These are phyloP conservation scores for Tulasnella sp. DNA, from an alignment of 768 basidiomycete genomes.

Conservation along the genomic window DNA sequence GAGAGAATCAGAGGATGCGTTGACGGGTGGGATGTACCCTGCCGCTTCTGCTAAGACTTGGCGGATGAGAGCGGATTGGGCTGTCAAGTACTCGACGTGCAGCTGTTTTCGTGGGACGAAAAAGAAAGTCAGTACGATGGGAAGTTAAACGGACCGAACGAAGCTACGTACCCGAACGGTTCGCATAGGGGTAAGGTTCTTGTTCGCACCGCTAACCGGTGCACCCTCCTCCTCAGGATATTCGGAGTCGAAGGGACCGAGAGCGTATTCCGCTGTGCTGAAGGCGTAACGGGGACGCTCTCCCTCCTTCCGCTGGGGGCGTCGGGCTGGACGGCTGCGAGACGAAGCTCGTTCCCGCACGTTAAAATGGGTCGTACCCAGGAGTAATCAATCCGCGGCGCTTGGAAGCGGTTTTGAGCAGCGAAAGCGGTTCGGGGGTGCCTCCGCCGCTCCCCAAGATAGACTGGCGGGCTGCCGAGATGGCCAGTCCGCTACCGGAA, in stretches of 20 bases:
- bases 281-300: not conserved
- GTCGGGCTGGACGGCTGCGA: not conserved
- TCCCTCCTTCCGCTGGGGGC: not conserved
- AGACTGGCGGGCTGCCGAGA: not conserved
- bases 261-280: not conserved
- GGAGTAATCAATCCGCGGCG: conserved; percentile 12
- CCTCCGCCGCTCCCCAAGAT: not conserved
- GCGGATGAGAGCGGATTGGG: conserved; percentile 65
- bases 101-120: conserved; percentile 42
- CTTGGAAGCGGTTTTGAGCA: not conserved
- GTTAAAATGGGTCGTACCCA: conserved; percentile 14
- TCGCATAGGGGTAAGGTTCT: conserved; percentile 26
- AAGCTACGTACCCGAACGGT: conserved; percentile 51
- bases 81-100: conserved; percentile 74
- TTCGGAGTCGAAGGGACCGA: conserved; percentile 28
- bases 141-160: not conserved
- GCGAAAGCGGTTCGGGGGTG: not conserved
- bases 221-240: conserved; percentile 10
- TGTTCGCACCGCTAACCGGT: conserved; percentile 5
- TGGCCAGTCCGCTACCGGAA: not conserved
- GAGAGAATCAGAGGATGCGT: conserved; percentile 22
- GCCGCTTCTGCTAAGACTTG: conserved; percentile 14
- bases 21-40: conserved; percentile 21
- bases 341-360: not conserved
- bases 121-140: conserved; percentile 18